Evolutionary conservation across 352 stramenopile genomes (phyloP).

Genomic region (Globisporangium paroecandrum): DNA sequence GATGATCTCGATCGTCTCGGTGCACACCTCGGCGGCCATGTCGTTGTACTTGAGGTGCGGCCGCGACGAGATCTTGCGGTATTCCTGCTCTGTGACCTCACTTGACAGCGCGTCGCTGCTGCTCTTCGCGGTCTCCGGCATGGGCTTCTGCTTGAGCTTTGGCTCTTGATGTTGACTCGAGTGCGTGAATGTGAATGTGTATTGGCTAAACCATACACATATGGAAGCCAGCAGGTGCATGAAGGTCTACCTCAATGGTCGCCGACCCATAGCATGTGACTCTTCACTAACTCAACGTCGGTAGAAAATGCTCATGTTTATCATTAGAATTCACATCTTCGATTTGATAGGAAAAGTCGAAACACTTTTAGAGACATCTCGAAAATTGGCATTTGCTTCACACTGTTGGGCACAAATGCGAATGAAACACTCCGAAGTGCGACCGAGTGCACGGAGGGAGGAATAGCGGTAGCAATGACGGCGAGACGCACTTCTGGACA

Average conservation of each 20-base stretch:
- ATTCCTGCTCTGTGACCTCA: conserved; percentile 72
- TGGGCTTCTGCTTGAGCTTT: conserved; percentile 15
- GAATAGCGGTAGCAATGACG: no score
- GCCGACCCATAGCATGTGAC: not conserved
- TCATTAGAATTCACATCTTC: no score
- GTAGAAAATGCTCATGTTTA: no score
- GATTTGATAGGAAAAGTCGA: no score
- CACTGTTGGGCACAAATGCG: no score
- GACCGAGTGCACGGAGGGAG: no score
- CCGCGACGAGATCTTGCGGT: conserved; percentile 82
- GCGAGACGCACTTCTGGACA: no score
- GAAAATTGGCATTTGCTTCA: no score
- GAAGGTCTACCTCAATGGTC: not conserved
- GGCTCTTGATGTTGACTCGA: not conserved
- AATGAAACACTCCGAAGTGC: no score
- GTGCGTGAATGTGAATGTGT: not conserved
- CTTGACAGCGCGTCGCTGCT: conserved; percentile 20
- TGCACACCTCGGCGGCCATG: conserved; percentile 93
- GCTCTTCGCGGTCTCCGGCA: conserved; percentile 54
- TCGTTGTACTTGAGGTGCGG: conserved; percentile 82
- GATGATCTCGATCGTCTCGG: conserved; percentile 94
- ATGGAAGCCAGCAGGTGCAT: no score
- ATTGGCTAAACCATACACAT: not conserved
- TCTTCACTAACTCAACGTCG: no score
- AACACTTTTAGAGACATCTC: no score